Evolutionary conservation across 2,329 filamentous ascomycete species (phyloP).

Genomic region (Pleoardoris graminearum): DNA sequence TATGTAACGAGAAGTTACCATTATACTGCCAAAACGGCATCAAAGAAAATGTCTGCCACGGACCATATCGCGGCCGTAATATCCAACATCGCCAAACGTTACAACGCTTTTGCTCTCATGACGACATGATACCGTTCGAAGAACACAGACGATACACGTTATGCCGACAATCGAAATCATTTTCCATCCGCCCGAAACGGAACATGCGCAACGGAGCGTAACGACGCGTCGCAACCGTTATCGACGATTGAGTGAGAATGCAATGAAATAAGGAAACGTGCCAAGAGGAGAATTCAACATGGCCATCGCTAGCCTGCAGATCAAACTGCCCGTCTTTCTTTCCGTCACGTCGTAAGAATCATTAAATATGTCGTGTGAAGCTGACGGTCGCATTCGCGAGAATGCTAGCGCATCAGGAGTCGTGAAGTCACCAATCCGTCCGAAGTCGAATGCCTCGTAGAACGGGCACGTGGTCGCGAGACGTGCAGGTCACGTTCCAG

Average conservation of each 20-base stretch:
- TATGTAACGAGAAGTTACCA: background rate
- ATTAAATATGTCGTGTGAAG: conserved; percentile 52
- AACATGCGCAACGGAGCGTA: conserved; percentile 10
- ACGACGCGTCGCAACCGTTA: conserved; percentile 8
- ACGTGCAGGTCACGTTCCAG: conserved; percentile 30
- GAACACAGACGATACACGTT: conserved; percentile 20
- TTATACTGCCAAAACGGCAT: background rate
- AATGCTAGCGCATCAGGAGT: conserved; percentile 43
- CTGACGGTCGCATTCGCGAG: conserved; percentile 41
- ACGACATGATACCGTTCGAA: conserved; percentile 9
- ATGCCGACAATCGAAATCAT: conserved; percentile 17
- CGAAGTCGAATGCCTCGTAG: conserved; percentile 22
- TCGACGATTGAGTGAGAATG: conserved; percentile 26
- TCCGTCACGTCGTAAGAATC: conserved; percentile 58
- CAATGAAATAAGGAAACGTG: conserved; percentile 32
- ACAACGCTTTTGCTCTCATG: conserved; percentile 10
- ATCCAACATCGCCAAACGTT: background rate
- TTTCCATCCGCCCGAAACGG: conserved; percentile 10
- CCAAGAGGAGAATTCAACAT: conserved; percentile 46
- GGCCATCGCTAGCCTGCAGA: conserved; percentile 54
- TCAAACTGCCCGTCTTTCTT: conserved; percentile 53
- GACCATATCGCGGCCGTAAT: background rate
- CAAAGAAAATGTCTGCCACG: background rate
- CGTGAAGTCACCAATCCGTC: conserved; percentile 32
- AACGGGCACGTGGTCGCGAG: conserved; percentile 25